Percentiles rank a stretch among this genome's conserved stretches.
These are phyloP conservation scores for Solidago caesia DNA, from an alignment of 129 eudicot genomes.

Conservation along the genomic window DNA sequence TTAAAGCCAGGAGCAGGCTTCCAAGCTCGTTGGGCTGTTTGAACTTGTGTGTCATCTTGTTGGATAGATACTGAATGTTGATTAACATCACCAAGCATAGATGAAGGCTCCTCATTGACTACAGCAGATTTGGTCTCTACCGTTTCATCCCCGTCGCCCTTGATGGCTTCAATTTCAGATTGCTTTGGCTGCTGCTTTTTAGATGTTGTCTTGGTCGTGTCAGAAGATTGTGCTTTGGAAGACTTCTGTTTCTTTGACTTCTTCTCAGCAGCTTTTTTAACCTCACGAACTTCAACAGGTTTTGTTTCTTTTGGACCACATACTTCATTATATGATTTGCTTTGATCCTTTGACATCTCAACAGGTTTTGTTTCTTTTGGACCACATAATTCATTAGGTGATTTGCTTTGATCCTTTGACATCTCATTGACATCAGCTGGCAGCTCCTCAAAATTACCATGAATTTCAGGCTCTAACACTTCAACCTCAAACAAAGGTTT, in stretches of 20 bases:
- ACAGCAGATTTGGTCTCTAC: background rate
- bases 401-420: conserved; percentile 26
- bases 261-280: conserved; percentile 59
- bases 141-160: conserved; percentile 28
- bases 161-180: conserved; percentile 43
- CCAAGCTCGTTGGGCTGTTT: conserved; percentile 69
- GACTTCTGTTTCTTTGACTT: conserved; percentile 83
- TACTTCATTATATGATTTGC: background rate
- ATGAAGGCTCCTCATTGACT: conserved; percentile 17
- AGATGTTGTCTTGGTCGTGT: conserved; percentile 44
- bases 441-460: conserved; percentile 14
- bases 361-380: conserved; percentile 47
- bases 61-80: background rate
- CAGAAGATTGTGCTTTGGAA: conserved; percentile 60
- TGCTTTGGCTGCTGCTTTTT: conserved; percentile 50
- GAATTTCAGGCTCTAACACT: conserved; percentile 14
- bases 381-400: background rate
- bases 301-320: conserved; percentile 43
- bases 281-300: conserved; percentile 46
- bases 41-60: conserved; percentile 38
- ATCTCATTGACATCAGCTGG: conserved; percentile 20
- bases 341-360: conserved; percentile 32
- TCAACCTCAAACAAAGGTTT: conserved; percentile 28
- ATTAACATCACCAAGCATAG: conserved; percentile 17
- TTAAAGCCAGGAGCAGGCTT: conserved; percentile 88